Conservation (phyloP, 441 rosid genomes). For the Pelargonium exstipulatum region DNA sequence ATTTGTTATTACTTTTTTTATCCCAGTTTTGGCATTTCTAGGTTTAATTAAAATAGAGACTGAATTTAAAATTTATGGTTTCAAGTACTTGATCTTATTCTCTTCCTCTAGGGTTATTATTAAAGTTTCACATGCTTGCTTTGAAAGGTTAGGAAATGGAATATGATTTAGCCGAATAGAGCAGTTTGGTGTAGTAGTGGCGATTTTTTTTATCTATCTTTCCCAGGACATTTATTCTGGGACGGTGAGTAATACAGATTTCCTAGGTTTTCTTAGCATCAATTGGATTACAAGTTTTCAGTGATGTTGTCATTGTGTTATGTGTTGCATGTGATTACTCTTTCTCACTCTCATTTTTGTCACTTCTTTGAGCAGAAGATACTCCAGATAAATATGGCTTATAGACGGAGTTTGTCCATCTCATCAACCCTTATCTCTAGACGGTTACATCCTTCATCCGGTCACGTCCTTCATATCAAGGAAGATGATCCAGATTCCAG, state of each 20-base stretch:
- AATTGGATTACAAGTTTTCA: not conserved
- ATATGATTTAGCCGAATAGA: not conserved
- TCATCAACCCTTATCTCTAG: conserved; percentile 28
- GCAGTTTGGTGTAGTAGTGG: not conserved
- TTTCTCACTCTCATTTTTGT: not conserved
- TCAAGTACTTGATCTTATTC: not conserved
- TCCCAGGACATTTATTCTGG: too few relatives aligned
- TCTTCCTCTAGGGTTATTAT: not conserved
- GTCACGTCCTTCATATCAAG: conserved; percentile 23
- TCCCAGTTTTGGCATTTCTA: too few relatives aligned
- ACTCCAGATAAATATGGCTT: conserved; percentile 25
- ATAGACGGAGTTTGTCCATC: conserved; percentile 29
- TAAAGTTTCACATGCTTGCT: not conserved
- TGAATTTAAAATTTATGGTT: not conserved
- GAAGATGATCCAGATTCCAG: conserved; percentile 23
- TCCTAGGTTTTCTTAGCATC: conserved; percentile 3
- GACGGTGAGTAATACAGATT: not conserved
- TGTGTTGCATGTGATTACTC: not conserved
- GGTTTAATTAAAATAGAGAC: too few relatives aligned
- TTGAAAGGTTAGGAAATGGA: not conserved
- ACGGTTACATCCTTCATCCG: conserved; percentile 33
- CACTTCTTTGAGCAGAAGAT: not conserved
- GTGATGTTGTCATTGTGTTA: not conserved
- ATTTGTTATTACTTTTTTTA: too few relatives aligned
- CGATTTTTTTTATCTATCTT: not conserved